Percentiles rank a stretch among this genome's conserved stretches.
These are phyloP conservation scores for Suillus placidus DNA, from an alignment of 768 basidiomycete genomes.

Conservation along the genomic window DNA sequence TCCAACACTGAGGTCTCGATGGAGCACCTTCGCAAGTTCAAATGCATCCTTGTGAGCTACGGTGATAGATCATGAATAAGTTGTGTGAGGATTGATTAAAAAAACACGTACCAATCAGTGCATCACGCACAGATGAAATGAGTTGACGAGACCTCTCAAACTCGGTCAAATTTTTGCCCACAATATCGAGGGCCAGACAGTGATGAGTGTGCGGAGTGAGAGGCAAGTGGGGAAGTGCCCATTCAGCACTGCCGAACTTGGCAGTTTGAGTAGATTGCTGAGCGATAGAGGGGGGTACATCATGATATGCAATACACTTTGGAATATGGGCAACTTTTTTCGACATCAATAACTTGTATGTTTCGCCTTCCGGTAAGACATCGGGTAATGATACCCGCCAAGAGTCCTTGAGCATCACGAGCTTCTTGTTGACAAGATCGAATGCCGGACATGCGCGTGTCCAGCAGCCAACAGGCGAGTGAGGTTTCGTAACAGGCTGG, in stretches of 20 bases:
- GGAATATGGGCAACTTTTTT: constrained; percentile 28
- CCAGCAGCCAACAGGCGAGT: not conserved
- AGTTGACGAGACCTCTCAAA: too few species aligned
- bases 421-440: not conserved
- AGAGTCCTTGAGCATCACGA: constrained; percentile 4
- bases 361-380: constrained; percentile 24
- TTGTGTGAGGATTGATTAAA: rapidly evolving
- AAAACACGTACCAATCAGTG: too few species aligned
- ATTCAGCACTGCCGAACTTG: not conserved
- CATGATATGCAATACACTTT: not conserved
- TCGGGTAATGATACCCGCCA: not conserved
- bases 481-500: not conserved
- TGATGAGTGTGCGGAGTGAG: not conserved
- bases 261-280: not conserved
- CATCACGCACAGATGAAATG: too few species aligned
- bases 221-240: not conserved
- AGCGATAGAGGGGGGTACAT: not conserved
- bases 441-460: not conserved
- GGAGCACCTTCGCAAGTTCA: too few species aligned
- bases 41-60: too few species aligned
- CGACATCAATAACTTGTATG: constrained; percentile 21
- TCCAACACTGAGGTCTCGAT: too few species aligned
- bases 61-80: too few species aligned
- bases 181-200: too few species aligned
- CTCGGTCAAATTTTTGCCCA: too few species aligned